A percentile compares a stretch with the other conserved stretches of the same genome.
These are phyloP conservation scores for Nicotiana rustica DNA, from an alignment of 305 asterid genomes.

Conservation along the genomic window DNA sequence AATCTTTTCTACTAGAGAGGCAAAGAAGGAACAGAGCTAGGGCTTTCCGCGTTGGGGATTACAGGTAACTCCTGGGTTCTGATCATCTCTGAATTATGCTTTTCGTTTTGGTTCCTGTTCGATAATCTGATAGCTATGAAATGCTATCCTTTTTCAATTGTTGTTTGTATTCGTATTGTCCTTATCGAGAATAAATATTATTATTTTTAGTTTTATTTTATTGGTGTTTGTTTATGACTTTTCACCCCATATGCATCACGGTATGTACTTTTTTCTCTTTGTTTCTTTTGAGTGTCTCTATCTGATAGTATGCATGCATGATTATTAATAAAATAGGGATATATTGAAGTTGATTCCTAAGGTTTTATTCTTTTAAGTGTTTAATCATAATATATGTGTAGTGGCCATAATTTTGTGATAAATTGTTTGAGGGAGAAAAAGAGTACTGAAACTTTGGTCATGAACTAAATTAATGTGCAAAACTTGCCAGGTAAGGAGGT, in stretches of 20 bases:
- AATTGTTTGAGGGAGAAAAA: background rate
- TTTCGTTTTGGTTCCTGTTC: background rate
- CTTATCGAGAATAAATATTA: background rate
- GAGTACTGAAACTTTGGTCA: background rate
- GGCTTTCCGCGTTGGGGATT: background rate
- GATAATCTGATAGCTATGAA: background rate
- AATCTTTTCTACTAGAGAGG: background rate
- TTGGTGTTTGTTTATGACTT: background rate
- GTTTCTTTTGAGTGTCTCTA: background rate
- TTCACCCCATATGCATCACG: background rate
- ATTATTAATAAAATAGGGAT: background rate
- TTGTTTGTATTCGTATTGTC: background rate
- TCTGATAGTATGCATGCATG: background rate
- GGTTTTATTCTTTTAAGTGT: too few species aligned
- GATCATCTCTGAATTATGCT: background rate
- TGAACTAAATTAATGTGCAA: background rate
- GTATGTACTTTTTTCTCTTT: too few species aligned
- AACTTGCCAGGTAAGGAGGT: background rate
- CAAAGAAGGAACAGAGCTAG: background rate
- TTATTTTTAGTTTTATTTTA: background rate
- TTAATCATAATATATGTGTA: too few species aligned
- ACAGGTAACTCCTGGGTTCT: background rate
- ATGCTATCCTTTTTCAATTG: background rate
- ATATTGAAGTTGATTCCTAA: background rate
- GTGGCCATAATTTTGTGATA: background rate